phyloP scores from a whole-genome alignment of 140 eudicot genomes.

The Stevia rebaudiana region DNA sequence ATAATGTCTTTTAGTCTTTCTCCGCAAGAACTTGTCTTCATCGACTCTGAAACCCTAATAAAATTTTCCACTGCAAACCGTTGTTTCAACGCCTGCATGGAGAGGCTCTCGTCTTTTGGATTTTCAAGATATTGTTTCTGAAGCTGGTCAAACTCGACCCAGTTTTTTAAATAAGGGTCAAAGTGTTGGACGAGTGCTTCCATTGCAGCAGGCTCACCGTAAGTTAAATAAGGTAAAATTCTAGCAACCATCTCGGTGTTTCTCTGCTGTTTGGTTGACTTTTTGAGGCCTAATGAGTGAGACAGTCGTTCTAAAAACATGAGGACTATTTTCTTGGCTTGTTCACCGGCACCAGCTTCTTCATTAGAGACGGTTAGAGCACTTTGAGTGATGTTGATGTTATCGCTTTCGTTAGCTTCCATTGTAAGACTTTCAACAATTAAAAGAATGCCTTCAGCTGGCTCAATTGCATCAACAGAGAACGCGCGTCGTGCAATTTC shows the following conservation, averaged over 20 bases:
- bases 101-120: slow-evolving; percentile 65
- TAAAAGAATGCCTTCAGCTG: slow-evolving; percentile 96
- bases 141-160: slow-evolving; percentile 75
- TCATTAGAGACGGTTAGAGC: slow-evolving; percentile 80
- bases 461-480: slow-evolving; percentile 96
- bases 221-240: slow-evolving; percentile 93
- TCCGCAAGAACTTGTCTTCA: slow-evolving; percentile 90
- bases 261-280: slow-evolving; percentile 90
- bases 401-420: slow-evolving; percentile 96
- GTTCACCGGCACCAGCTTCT: slow-evolving; percentile 87
- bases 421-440: slow-evolving; percentile 87
- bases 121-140: slow-evolving; percentile 61
- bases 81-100: slow-evolving; percentile 67
- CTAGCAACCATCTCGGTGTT: slow-evolving; percentile 99
- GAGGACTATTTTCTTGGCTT: slow-evolving; percentile 93
- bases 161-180: slow-evolving; percentile 72
- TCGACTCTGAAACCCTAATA: slow-evolving; percentile 90
- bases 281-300: slow-evolving; percentile 76
- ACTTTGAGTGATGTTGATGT: slow-evolving; percentile 65
- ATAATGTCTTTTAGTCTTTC: slow-evolving; percentile 94
- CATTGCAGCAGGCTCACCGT: slow-evolving; percentile 99
- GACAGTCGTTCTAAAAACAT: slow-evolving; percentile 90
- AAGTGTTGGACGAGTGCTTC: slow-evolving; percentile 91
- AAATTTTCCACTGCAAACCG: slow-evolving; percentile 84
- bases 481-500: slow-evolving; percentile 99